phyloP scores from a whole-genome alignment of 805 yeast species.

The Vanderwaltozyma polyspora region DNA sequence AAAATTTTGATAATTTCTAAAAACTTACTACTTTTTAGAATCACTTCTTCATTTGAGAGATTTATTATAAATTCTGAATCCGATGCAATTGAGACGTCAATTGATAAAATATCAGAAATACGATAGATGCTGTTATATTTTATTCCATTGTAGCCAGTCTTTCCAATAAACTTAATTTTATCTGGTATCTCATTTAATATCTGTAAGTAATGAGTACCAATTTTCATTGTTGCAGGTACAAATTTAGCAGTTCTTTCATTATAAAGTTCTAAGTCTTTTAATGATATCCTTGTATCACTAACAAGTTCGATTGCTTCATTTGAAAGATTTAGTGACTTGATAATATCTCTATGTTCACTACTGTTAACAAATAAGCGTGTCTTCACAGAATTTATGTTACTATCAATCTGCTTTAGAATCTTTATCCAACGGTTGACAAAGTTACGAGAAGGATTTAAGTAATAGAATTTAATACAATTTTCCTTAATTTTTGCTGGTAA shows the following conservation, averaged over 20 bases:
- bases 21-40: conserved; percentile 35
- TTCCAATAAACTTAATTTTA: conserved; percentile 23
- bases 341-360: conserved; percentile 31
- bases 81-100: background rate
- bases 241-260: conserved; percentile 36
- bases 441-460: conserved; percentile 30
- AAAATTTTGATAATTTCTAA: conserved; percentile 56
- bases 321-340: conserved; percentile 34
- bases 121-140: conserved; percentile 32
- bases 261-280: conserved; percentile 37
- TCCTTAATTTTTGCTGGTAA: conserved; percentile 41
- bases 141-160: conserved; percentile 24
- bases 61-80: background rate
- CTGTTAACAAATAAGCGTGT: conserved; percentile 30
- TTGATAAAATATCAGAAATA: conserved; percentile 17
- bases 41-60: background rate
- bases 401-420: background rate
- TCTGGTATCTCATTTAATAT: conserved; percentile 34
- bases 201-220: conserved; percentile 59
- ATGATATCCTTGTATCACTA: conserved; percentile 37
- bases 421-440: conserved; percentile 17
- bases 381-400: conserved; percentile 2
- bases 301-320: conserved; percentile 29
- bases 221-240: conserved; percentile 46
- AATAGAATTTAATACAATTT: conserved; percentile 45